Evolutionary conservation across 1,284 basidiomycete genomes (phyloP), one percentile per base, ranked within the genome.

Genomic region (Tilletia indica): DNA sequence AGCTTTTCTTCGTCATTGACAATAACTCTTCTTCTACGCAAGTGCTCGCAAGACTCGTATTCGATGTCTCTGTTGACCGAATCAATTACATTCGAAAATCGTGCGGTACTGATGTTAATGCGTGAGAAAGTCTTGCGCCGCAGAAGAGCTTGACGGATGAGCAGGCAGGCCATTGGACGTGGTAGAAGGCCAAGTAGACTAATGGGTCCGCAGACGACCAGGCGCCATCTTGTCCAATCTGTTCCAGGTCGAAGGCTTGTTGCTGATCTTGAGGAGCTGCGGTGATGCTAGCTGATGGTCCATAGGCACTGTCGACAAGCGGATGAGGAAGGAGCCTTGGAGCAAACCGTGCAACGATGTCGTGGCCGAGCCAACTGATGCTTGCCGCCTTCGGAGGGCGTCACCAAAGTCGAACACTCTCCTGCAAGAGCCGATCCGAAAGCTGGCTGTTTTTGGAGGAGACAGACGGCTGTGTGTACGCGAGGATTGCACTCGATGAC

Each of bases 401-500:
- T 69, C 68, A 68, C 70, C 71, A 11, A n/a, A 31, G 3, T 58
- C 45, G 47, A 77, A 68, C 66, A 6, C 51, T 34, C 21, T 4
- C 54, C 54, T n/a, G 14, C 38, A 31, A 38, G n/a, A 11, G 74
- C 77, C 8, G 72, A 71, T 4, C 74, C 77, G 3, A 78, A 67
- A 0, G 16, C 56, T 0, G 70, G 64, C n/a, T 72, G 63, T 4
- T 81, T 71, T 0, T 82, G 81, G 6, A 86, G 80, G 42, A 86
- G 73, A 63, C 85, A 83, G 68, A 85, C 80, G 45, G 86, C 86
- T 8, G 85, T 86, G 71, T 86, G 86, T 0, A 86, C 84, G 19
- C 86, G 78, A 4, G 86, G 85, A 70, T 86, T 86, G 74, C 86
- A 86, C 73, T 86, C 86, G 69, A 86, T 81, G 9, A 85, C 85